phyloP scores from a whole-genome alignment of 2,329 filamentous ascomycete species.

The Tolypocladium cylindrosporum region DNA sequence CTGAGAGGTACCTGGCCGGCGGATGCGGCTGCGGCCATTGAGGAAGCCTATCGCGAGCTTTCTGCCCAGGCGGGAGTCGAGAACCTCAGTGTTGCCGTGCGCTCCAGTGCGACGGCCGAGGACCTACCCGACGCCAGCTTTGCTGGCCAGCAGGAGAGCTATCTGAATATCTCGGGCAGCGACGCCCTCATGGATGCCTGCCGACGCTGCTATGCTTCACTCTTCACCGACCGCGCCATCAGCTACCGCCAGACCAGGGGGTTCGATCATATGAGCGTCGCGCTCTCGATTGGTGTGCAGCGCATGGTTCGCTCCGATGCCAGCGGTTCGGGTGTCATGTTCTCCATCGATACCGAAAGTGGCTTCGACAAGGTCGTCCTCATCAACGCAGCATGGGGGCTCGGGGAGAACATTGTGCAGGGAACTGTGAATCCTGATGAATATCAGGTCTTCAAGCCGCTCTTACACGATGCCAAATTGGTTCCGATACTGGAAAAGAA shows the following conservation, averaged over 20 bases:
- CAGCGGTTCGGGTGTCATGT: conserved; percentile 27
- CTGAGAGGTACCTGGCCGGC: conserved; percentile 19
- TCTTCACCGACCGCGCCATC: conserved; percentile 27
- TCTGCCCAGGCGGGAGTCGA: conserved; percentile 8
- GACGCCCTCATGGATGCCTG: conserved; percentile 21
- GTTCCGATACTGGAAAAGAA: conserved; percentile 24
- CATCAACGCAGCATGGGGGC: conserved; percentile 18
- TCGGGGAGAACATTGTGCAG: conserved; percentile 27
- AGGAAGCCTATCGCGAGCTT: conserved; percentile 16
- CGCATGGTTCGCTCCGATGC: conserved; percentile 22
- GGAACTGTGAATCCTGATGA: conserved; percentile 27
- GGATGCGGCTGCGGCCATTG: conserved; percentile 17
- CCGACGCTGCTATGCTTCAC: conserved; percentile 25
- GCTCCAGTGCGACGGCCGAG: conserved; percentile 27
- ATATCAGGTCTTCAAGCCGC: conserved; percentile 27
- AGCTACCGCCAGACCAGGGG: conserved; percentile 19
- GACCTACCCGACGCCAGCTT: conserved; percentile 28
- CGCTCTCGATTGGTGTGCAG: conserved; percentile 19
- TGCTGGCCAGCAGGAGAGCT: conserved; percentile 26
- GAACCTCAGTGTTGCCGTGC: conserved; percentile 23
- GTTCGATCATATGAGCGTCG: conserved; percentile 16
- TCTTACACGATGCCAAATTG: conserved; percentile 13
- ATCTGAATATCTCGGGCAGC: conserved; percentile 22
- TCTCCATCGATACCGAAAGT: conserved; percentile 28
- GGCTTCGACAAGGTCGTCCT: conserved; percentile 27